Evolutionary conservation across 2,329 filamentous ascomycete genomes (phyloP).

Genomic region (Bipolaris gigantea): DNA sequence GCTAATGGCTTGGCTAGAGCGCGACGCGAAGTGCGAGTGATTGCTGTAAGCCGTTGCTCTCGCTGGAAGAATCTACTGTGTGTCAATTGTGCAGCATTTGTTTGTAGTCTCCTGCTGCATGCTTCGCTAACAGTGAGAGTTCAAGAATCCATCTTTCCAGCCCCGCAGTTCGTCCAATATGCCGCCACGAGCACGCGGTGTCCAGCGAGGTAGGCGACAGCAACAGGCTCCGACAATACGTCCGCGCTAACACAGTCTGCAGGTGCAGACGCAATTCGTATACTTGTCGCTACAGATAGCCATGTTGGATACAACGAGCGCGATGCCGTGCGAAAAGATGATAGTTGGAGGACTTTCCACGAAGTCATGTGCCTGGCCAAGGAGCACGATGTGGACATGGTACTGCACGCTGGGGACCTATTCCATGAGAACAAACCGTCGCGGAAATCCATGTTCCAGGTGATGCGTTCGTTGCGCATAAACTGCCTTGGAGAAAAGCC

Average conservation of each 20-base stretch:
- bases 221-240: neutral
- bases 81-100: neutral
- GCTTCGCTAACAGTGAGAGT: neutral
- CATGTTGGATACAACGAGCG: conserved; percentile 97
- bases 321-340: conserved; percentile 90
- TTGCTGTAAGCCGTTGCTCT: conserved; percentile 1
- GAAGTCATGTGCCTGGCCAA: conserved; percentile 90
- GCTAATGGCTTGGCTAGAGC: conserved; percentile 32
- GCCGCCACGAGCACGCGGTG: conserved; percentile 31
- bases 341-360: conserved; percentile 95
- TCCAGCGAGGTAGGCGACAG: conserved; percentile 33
- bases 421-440: conserved; percentile 99
- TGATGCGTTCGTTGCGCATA: conserved; percentile 90
- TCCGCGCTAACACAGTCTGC: conserved; percentile 11
- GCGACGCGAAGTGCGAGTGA: conserved; percentile 26
- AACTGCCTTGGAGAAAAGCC: conserved; percentile 96
- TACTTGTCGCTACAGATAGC: conserved; percentile 92
- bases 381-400: conserved; percentile 93
- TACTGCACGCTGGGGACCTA: conserved; percentile 88
- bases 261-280: conserved; percentile 84
- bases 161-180: conserved; percentile 16
- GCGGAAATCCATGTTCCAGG: conserved; percentile 92
- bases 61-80: neutral
- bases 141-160: neutral
- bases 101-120: neutral